Base-by-base conservation (phyloP, 2,329 filamentous ascomycete genomes). In the Ilyonectria sp. region DNA sequence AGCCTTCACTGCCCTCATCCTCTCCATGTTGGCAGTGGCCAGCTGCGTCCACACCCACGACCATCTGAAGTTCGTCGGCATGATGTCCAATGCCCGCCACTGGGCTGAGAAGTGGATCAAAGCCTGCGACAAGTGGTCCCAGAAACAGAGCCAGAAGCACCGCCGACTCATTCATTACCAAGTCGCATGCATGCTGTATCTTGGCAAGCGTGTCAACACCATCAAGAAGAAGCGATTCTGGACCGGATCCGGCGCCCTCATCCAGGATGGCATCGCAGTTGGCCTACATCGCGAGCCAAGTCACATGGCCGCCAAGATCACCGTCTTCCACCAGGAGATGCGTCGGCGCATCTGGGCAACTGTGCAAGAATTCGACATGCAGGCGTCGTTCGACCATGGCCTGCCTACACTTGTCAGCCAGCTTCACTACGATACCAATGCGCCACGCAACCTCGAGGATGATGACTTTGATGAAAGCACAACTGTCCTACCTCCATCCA, bases 211-310 rank as follows among this genome's bases (percentile, higher is more conserved):
- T 33, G 86, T 90, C 69, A 91, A 91, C 78, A 87, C 86, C 2
- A 85, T 90, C 70, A 89, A 90, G 81, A 90, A 90, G 84, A 90
- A 90, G 83, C 83, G 87, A 13, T 90, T 89, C 77, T 90, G 88
- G 88, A 88, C 86, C 17, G 83, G 84, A 44, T 83, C 88, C 1
- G 87, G 88, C 0, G 82, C 85, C 6, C 80, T 90, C 63, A 84
- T 89, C 15, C 87, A 88, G 54, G 86, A 90, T 58, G 87, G 86
- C 61, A 86, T 90, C 64, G 85, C 86, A 2, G 85, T 90, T 33
- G 88, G 88, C 17, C 81, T 91, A 53, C 89, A 91, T 71, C 86
- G 86, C 19, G 89, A 90, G 73, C 87, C 88, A 3, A 86, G 86
- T 71, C 83, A 86, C 65, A 86, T 89, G 80, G 82, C 80, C 19